These are phyloP conservation scores for Suillus variegatus DNA, from an alignment of 768 basidiomycete genomes.

Conservation along the genomic window DNA sequence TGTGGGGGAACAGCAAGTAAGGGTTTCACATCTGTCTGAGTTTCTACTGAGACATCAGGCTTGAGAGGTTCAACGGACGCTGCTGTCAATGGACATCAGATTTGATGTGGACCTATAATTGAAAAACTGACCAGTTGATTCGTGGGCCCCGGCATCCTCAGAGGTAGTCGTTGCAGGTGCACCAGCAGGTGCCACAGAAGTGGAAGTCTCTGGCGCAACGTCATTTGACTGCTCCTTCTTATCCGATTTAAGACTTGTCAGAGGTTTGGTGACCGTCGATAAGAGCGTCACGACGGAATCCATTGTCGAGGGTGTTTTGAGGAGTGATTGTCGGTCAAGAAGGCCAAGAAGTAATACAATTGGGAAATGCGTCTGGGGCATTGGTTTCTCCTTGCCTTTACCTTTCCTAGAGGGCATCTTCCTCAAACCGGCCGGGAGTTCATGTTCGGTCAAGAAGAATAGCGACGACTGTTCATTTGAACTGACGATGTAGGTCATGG, in stretches of 20 bases:
- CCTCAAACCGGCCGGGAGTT: slow-evolving; percentile 77
- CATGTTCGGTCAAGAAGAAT: slow-evolving; percentile 97
- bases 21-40: slow-evolving; percentile 39
- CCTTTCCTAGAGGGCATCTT: slow-evolving; percentile 78
- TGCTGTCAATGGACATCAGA: background rate
- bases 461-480: slow-evolving; percentile 82
- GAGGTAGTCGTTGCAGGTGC: slow-evolving; percentile 10
- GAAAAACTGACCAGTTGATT: slow-evolving; percentile 6
- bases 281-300: slow-evolving; percentile 90
- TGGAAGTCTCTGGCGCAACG: slow-evolving; percentile 19
- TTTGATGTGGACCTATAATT: background rate
- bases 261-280: slow-evolving; percentile 84
- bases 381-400: slow-evolving; percentile 91
- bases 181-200: slow-evolving; percentile 18
- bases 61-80: slow-evolving; percentile 23
- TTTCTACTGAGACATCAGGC: slow-evolving; percentile 21
- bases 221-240: slow-evolving; percentile 36
- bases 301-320: slow-evolving; percentile 88
- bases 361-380: slow-evolving; percentile 82
- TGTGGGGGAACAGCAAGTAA: slow-evolving; percentile 76
- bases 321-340: slow-evolving; percentile 82
- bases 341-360: slow-evolving; percentile 87
- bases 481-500: slow-evolving; percentile 82
- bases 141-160: slow-evolving; percentile 11
- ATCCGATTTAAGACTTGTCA: slow-evolving; percentile 61